A percentile compares a stretch with the other conserved stretches of the same genome.
Conservation (phyloP, 192 early-diverging fungal species). For the Pilaira anomala region DNA sequence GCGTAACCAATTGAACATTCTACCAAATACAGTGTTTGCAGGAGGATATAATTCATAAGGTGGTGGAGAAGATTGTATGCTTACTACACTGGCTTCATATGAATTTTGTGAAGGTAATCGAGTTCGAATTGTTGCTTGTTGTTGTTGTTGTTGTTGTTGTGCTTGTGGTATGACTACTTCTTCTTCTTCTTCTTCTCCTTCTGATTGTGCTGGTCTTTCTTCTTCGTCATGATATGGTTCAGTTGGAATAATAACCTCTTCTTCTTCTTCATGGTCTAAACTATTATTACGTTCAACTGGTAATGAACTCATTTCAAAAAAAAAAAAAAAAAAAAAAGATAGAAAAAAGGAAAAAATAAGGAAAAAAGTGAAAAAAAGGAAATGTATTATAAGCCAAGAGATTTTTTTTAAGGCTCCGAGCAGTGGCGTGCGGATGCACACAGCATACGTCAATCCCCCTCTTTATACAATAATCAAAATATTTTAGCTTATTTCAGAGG, state of each 20-base stretch:
- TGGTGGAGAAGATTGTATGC: slow-evolving; percentile 36
- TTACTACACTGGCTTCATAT: slow-evolving; percentile 28
- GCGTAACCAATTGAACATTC: slow-evolving; percentile 34
- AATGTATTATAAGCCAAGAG: too few relatives aligned
- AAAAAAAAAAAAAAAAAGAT: too few relatives aligned
- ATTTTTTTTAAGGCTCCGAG: too few relatives aligned
- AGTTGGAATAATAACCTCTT: not conserved
- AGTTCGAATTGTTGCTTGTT: not conserved
- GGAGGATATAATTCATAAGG: slow-evolving; percentile 37
- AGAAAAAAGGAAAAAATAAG: too few relatives aligned
- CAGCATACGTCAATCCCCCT: too few relatives aligned
- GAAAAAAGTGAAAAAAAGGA: too few relatives aligned
- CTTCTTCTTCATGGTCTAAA: too few relatives aligned
- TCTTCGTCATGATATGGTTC: slow-evolving; percentile 15
- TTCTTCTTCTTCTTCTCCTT: not conserved
- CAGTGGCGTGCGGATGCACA: too few relatives aligned
- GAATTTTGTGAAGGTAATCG: not conserved
- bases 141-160: not conserved
- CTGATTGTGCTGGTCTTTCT: slow-evolving; percentile 5
- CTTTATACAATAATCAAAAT: too few relatives aligned
- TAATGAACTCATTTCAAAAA: too few relatives aligned
- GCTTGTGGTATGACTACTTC: not conserved
- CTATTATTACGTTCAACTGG: too few relatives aligned
- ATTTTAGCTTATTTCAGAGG: too few relatives aligned
- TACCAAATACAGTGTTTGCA: slow-evolving; percentile 24